These are phyloP conservation scores for Kurtzmaniella natalensis DNA, from an alignment of 1,139 yeast genomes.

Conservation along the genomic window DNA sequence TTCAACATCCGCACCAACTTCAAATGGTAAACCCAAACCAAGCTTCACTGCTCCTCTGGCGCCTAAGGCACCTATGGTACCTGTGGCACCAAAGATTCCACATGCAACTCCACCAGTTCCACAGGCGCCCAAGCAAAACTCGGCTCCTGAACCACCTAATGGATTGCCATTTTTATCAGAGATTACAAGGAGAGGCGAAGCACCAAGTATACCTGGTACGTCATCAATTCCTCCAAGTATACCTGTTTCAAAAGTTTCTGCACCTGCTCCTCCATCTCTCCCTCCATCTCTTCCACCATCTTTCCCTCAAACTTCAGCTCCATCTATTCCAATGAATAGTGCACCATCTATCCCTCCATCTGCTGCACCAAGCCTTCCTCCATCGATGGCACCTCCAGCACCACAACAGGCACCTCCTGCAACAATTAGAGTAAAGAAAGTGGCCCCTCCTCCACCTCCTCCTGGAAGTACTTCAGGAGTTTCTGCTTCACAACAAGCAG, in stretches of 20 bases:
- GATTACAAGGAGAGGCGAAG: not conserved
- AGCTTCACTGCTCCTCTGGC: constrained; percentile 16
- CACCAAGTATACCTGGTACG: constrained; percentile 9
- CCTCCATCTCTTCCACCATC: constrained; percentile 17
- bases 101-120: not conserved
- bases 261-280: constrained; percentile 6
- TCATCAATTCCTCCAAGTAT: constrained; percentile 13
- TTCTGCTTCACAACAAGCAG: constrained; percentile 45
- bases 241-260: constrained; percentile 8
- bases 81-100: constrained; percentile 5
- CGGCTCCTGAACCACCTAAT: constrained; percentile 8
- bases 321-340: constrained; percentile 7
- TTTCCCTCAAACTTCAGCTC: constrained; percentile 14
- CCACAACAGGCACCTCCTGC: constrained; percentile 2
- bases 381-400: constrained; percentile 8
- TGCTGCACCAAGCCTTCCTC: constrained; percentile 15
- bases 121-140: not conserved
- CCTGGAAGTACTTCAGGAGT: constrained; percentile 18
- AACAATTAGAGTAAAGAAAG: constrained; percentile 13
- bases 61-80: constrained; percentile 12
- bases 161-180: not conserved
- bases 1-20: constrained; percentile 11
- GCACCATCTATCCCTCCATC: constrained; percentile 15
- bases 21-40: not conserved
- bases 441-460: constrained; percentile 37